phyloP scores from a whole-genome alignment of 352 stramenopile genomes.

The Phytophthora meadii region DNA sequence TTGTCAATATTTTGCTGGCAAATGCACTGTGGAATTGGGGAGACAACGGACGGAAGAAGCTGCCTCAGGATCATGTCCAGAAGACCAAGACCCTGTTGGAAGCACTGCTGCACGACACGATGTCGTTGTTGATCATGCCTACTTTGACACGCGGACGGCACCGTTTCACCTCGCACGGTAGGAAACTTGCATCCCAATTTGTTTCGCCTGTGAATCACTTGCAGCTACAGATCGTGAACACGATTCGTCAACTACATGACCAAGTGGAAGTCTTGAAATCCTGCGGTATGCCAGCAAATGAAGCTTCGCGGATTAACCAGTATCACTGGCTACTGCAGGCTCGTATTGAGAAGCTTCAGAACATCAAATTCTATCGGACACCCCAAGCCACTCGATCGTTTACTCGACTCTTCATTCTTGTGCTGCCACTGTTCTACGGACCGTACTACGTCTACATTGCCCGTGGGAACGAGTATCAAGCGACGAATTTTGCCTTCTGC shows the following conservation, averaged over 20 bases:
- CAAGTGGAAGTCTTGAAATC: conserved; percentile 84
- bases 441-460: conserved; percentile 89
- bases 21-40: conserved; percentile 89
- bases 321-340: conserved; percentile 89
- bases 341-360: conserved; percentile 83
- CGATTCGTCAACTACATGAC: conserved; percentile 67
- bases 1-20: conserved; percentile 77
- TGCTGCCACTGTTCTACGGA: conserved; percentile 86
- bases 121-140: conserved; percentile 65
- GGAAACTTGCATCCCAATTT: conserved; percentile 54
- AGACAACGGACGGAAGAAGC: conserved; percentile 59
- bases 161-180: conserved; percentile 63
- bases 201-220: conserved; percentile 46
- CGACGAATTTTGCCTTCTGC: conserved; percentile 81
- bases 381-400: conserved; percentile 88
- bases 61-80: conserved; percentile 56
- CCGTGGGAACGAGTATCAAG: conserved; percentile 53
- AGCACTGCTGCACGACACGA: conserved; percentile 51
- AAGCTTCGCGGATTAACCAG: conserved; percentile 89
- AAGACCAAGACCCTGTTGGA: conserved; percentile 70
- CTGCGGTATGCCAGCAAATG: conserved; percentile 76
- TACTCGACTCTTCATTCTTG: conserved; percentile 84
- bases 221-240: conserved; percentile 64
- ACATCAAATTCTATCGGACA: conserved; percentile 90
- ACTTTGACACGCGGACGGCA: conserved; percentile 78